Base-by-base conservation (phyloP, 495 filamentous ascomycete species). In the Hamigera avellanea region DNA sequence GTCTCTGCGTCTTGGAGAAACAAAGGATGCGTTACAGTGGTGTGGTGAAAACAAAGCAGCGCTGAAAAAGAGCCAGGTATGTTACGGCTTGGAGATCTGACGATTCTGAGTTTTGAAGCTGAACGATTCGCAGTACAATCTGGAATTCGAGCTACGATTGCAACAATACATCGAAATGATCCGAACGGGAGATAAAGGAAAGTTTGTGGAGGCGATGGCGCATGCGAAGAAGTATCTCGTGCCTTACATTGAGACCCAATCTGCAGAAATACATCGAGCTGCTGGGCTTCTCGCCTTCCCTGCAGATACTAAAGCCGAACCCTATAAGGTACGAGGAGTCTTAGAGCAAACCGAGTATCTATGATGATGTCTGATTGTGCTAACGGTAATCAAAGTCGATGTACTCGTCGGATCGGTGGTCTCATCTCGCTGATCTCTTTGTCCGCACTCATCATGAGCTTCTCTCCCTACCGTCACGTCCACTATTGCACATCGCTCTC, bases 161-260 rank as follows among this genome's bases (percentile, higher is more conserved):
- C 91, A 98, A 58, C 86, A 96, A 53, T 95, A 83, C 54, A 87
- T 96, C 44, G 91, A 96, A 53, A 69, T 95, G 39, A 72, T 93
- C 35, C 70, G 91, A 28, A 75, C 64, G 25, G 69, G 70, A 29
- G 60, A 77, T 13, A 64, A 54, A 19, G 32, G 49, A 3, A 83
- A 81, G 45, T 67, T 80, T 17, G 48, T 77, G 35, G 86, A 94
- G 40, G 83, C 88, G n/a, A 80, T 81, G 39, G 52, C 60, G 14
- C 81, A 95, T 56, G 87, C 86, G 5, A 79, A 72, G 48, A 94
- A 83, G 52, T 83, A 78, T 57, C 70, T 98, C 12, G 59, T 72
- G 14, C 72, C 75, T 6, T 81, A 78, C 49, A 57, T 61, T 26
- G 77, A 83, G 23, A 70, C 70, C 4, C 80, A 89, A 44, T 75